Conservation (phyloP, 2,329 filamentous ascomycete species). For the Hymenoscyphus salicellus region DNA sequence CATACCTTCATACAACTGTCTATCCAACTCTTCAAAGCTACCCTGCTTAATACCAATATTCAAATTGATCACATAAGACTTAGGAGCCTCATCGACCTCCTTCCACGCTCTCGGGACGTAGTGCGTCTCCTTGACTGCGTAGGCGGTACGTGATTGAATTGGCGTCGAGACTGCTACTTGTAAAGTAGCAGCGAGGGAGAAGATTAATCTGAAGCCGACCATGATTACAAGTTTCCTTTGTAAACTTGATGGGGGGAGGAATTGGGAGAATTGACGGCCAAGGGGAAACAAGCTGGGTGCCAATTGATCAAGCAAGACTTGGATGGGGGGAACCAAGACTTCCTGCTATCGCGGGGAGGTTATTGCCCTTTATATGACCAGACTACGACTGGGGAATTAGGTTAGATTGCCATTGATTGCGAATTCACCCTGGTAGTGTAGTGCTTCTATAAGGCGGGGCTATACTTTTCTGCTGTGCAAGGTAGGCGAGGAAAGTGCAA, state of each 20-base stretch:
- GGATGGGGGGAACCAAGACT: not conserved
- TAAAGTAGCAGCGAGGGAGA: conserved; percentile 12
- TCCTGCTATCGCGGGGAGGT: not conserved
- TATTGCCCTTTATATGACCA: not conserved
- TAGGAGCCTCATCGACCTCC: conserved; percentile 45
- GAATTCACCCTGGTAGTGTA: not conserved
- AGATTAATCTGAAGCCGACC: not conserved
- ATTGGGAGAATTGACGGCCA: not conserved
- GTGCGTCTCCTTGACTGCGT: conserved; percentile 56
- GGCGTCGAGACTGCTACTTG: conserved; percentile 30
- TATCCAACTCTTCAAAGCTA: conserved; percentile 53
- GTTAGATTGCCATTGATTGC: not conserved
- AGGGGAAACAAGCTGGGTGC: conserved; percentile 1
- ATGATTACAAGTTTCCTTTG: not conserved
- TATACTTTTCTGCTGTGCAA: not conserved
- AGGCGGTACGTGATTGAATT: conserved; percentile 41
- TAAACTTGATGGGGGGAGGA: not conserved
- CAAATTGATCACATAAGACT: conserved; percentile 48
- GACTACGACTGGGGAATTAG: too few species aligned
- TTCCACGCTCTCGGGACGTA: conserved; percentile 51
- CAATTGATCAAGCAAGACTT: conserved; percentile 4
- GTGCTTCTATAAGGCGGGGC: too few species aligned
- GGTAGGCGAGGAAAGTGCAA: not conserved
- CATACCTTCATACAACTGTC: conserved; percentile 51
- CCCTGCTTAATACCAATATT: conserved; percentile 59